Evolutionary conservation across 768 basidiomycete genomes (phyloP).

Genomic region (Pisolithus microcarpus): DNA sequence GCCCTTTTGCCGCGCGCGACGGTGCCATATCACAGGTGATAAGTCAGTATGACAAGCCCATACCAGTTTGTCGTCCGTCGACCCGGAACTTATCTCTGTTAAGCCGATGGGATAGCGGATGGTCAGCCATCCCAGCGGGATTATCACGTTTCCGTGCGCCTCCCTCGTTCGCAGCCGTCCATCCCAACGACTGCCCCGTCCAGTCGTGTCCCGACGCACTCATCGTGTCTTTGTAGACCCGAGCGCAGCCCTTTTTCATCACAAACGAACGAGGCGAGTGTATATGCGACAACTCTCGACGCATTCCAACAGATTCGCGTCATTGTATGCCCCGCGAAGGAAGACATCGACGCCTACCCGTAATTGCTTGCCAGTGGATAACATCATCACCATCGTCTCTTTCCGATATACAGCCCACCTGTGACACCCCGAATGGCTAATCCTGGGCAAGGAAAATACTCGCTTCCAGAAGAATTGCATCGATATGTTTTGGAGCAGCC

Average conservation of each 20-base stretch:
- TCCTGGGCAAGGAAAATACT: conserved; percentile 3
- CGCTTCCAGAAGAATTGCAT: conserved; percentile 7
- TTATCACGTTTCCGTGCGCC: conserved; percentile 24
- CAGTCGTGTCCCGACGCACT: conserved; percentile 2
- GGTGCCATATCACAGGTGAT: conserved; percentile 5
- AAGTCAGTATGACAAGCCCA: conserved; percentile 6
- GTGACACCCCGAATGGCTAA: conserved; percentile 3
- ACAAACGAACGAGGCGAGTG: conserved; percentile 17
- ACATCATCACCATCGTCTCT: neutral
- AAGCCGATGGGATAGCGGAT: conserved; percentile 24
- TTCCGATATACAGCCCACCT: neutral
- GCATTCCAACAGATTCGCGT: conserved; percentile 8
- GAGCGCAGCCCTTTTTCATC: conserved; percentile 4
- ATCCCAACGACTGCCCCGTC: conserved; percentile 1
- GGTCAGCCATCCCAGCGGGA: conserved; percentile 18
- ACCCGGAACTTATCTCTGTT: conserved; percentile 14
- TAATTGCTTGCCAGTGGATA: conserved; percentile 2
- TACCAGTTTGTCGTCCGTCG: conserved; percentile 14
- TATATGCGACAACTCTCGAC: conserved; percentile 7
- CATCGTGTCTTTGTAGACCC: conserved; percentile 2
- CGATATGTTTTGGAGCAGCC: conserved; percentile 2
- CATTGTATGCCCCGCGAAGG: conserved; percentile 10
- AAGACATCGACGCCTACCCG: conserved; percentile 14
- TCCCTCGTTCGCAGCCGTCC: conserved; percentile 10
- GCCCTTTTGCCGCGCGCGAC: conserved; percentile 19